A percentile compares a stretch with the other conserved stretches of the same genome.
These are phyloP conservation scores for Bipolaris victoriae DNA, from an alignment of 2,329 filamentous ascomycete species.

Conservation along the genomic window DNA sequence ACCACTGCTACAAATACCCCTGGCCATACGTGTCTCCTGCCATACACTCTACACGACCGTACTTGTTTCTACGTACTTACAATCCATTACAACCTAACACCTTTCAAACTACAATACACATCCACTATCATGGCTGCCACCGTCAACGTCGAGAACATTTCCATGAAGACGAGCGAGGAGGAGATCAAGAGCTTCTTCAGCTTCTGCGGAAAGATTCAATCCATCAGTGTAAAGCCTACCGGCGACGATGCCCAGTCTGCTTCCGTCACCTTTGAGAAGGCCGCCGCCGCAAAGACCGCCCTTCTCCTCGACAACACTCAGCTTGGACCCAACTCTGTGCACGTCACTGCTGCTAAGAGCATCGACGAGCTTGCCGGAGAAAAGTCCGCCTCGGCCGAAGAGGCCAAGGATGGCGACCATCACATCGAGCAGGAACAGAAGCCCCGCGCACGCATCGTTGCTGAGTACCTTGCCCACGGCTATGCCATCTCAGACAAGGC, in stretches of 20 bases:
- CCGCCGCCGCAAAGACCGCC: slow-evolving; percentile 94
- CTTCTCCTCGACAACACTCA: slow-evolving; percentile 97
- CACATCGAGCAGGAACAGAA: slow-evolving; percentile 95
- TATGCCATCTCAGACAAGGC: slow-evolving; percentile 81
- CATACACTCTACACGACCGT: neutral
- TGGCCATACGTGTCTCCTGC: slow-evolving; percentile 4
- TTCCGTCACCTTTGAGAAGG: slow-evolving; percentile 95
- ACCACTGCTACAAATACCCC: slow-evolving; percentile 22
- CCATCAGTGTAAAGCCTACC: slow-evolving; percentile 73
- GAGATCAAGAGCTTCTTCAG: slow-evolving; percentile 97
- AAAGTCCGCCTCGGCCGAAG: slow-evolving; percentile 62
- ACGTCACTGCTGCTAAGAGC: slow-evolving; percentile 75
- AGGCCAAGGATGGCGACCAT: slow-evolving; percentile 61
- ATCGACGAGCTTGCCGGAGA: slow-evolving; percentile 68
- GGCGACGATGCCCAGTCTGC: slow-evolving; percentile 75
- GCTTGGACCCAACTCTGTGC: slow-evolving; percentile 75
- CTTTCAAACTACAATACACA: slow-evolving; percentile 1
- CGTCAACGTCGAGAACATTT: slow-evolving; percentile 90
- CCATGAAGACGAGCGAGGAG: slow-evolving; percentile 79
- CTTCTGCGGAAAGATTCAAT: slow-evolving; percentile 91
- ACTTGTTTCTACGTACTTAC: neutral
- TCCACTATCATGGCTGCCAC: slow-evolving; percentile 62
- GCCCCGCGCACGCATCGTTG: slow-evolving; percentile 88
- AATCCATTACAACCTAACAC: neutral
- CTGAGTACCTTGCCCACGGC: slow-evolving; percentile 95